Evolutionary conservation across 345 rosid species (phyloP).

Genomic region (Camelina laxa): DNA sequence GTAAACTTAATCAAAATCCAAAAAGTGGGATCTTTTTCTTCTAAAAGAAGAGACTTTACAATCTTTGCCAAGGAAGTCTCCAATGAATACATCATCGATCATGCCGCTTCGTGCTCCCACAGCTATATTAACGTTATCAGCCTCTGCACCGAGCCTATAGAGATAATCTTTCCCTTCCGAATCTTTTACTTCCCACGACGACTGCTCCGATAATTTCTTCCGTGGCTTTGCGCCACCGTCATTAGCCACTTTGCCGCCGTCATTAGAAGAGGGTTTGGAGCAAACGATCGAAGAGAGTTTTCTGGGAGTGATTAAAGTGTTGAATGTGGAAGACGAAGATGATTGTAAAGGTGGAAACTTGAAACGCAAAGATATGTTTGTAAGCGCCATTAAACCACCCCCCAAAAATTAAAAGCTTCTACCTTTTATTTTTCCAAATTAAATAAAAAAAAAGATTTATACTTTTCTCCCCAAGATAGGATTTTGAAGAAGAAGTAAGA

Average conservation of each 20-base stretch:
- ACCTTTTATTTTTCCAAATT: background rate
- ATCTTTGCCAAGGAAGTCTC: conserved; percentile 88
- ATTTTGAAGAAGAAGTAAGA: conserved; percentile 24
- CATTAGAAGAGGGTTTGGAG: conserved; percentile 47
- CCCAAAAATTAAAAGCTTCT: background rate
- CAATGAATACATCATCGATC: conserved; percentile 78
- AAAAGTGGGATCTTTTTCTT: background rate
- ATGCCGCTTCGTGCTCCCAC: conserved; percentile 88
- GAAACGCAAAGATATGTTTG: conserved; percentile 44
- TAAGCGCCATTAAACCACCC: conserved; percentile 41
- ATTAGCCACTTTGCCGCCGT: conserved; percentile 16
- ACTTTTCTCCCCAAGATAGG: conserved; percentile 13
- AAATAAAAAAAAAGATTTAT: too few relatives aligned
- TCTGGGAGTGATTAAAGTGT: conserved; percentile 17
- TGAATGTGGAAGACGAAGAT: conserved; percentile 39
- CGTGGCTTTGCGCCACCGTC: conserved; percentile 32
- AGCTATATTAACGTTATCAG: conserved; percentile 84
- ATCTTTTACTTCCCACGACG: conserved; percentile 91
- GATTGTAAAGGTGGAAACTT: conserved; percentile 37
- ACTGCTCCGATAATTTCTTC: conserved; percentile 75
- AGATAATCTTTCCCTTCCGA: conserved; percentile 79
- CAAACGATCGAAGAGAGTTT: conserved; percentile 45
- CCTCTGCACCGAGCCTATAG: conserved; percentile 80
- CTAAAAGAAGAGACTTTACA: conserved; percentile 49
- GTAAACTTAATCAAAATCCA: background rate